These are phyloP conservation scores for Arachis hypogaea DNA, from an alignment of 306 rosid genomes.

Conservation along the genomic window DNA sequence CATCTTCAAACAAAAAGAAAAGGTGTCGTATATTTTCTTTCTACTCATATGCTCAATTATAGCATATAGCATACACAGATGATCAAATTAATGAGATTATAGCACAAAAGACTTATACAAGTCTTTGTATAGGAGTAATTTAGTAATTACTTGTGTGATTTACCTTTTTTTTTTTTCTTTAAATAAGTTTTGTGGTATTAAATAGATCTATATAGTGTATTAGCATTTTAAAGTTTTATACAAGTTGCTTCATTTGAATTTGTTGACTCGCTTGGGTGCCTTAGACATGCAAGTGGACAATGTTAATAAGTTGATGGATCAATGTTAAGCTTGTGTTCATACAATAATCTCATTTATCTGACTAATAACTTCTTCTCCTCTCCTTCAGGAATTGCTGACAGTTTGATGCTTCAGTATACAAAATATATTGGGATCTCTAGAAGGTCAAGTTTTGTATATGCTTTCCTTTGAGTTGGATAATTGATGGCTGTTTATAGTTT, in stretches of 20 bases:
- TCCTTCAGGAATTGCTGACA: conserved; percentile 88
- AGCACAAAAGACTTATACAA: not conserved
- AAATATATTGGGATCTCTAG: conserved; percentile 44
- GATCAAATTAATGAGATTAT: conserved; percentile 23
- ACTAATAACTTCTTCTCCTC: not conserved
- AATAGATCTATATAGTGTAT: not conserved
- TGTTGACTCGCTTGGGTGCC: conserved; percentile 1
- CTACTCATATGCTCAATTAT: not conserved
- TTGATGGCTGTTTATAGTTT: conserved; percentile 34
- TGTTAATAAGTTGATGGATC: too few species aligned
- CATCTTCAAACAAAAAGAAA: conserved; percentile 85
- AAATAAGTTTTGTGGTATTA: not conserved
- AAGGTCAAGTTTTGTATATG: conserved; percentile 37
- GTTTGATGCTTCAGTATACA: conserved; percentile 51
- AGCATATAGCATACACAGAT: conserved; percentile 18
- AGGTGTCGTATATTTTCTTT: conserved; percentile 51
- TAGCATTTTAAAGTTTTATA: conserved; percentile 19
- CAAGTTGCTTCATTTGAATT: conserved; percentile 18
- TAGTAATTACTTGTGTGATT: not conserved
- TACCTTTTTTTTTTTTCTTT: not conserved
- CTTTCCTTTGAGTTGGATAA: conserved; percentile 29
- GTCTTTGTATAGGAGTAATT: conserved; percentile 19
- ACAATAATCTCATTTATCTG: too few species aligned
- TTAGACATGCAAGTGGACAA: too few species aligned
- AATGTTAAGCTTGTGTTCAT: too few species aligned